A percentile compares a stretch with the other conserved stretches of the same genome.
phyloP scores from a whole-genome alignment of 129 eudicot genomes.

The Saussurea involucrata region DNA sequence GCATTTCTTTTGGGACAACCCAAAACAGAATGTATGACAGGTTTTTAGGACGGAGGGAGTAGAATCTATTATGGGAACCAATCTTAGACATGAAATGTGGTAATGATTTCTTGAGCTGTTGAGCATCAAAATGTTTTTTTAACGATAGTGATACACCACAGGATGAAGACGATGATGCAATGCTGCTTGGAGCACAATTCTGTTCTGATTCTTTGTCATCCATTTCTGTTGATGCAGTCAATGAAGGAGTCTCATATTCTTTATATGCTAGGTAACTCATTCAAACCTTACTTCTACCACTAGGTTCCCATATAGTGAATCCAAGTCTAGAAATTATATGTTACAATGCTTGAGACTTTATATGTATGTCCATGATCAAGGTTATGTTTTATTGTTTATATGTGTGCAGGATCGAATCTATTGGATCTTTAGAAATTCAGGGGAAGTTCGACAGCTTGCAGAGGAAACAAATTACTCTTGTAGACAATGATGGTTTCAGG shows the following conservation, averaged over 20 bases:
- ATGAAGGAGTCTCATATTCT: slow-evolving; percentile 70
- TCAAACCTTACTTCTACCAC: neutral
- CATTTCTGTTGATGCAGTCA: slow-evolving; percentile 60
- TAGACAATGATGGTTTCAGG: slow-evolving; percentile 70
- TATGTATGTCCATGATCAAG: neutral
- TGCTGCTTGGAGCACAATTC: slow-evolving; percentile 87
- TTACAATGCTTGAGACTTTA: neutral
- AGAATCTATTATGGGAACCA: neutral
- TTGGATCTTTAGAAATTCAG: slow-evolving; percentile 69
- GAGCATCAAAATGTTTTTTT: neutral
- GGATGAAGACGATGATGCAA: slow-evolving; percentile 99
- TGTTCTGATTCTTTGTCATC: slow-evolving; percentile 86
- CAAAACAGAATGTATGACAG: neutral
- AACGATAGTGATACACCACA: slow-evolving; percentile 27
- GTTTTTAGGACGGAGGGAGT: neutral
- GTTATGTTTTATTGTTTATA: neutral
- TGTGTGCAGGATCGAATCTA: slow-evolving; percentile 64
- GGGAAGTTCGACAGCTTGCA: slow-evolving; percentile 60
- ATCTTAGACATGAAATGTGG: neutral
- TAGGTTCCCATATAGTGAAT: neutral
- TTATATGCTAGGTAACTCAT: slow-evolving; percentile 73
- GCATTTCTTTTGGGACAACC: neutral
- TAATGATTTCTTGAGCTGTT: neutral
- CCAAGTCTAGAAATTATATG: slow-evolving; percentile 8
- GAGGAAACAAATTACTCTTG: slow-evolving; percentile 70